A percentile compares a stretch with the other conserved stretches of the same genome.
Conservation (phyloP, 2,329 filamentous ascomycete species). For the Colletotrichum noveboracense region DNA sequence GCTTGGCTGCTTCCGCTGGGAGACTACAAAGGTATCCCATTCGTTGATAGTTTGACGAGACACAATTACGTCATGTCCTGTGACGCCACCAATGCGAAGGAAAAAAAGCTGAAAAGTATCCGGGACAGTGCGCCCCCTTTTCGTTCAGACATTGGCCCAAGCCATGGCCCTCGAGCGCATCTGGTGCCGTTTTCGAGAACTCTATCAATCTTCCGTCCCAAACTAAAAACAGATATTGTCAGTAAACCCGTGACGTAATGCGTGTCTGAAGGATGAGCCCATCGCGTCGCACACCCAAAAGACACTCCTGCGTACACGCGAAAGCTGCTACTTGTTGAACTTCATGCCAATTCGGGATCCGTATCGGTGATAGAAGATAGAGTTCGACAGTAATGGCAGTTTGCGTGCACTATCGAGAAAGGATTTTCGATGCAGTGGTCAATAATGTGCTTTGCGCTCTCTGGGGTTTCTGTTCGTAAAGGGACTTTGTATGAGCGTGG, state of each 20-base stretch:
- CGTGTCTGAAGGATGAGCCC: not conserved
- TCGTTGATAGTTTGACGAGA: not conserved
- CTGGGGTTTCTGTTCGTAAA: not conserved
- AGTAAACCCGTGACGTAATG: conserved; percentile 11
- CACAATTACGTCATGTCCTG: conserved; percentile 17
- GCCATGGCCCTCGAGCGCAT: not conserved
- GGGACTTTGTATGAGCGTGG: not conserved
- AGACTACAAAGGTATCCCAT: not conserved
- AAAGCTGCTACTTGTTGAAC: not conserved
- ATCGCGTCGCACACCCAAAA: not conserved
- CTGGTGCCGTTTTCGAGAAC: conserved; percentile 11
- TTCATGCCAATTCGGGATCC: not conserved
- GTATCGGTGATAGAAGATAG: not conserved
- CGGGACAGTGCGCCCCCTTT: conserved; percentile 7
- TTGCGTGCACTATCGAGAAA: not conserved
- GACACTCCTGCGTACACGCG: not conserved
- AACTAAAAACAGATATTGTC: conserved; percentile 1
- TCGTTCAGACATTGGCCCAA: not conserved
- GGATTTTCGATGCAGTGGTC: not conserved
- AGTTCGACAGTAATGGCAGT: not conserved
- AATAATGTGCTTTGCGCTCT: not conserved
- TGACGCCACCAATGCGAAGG: conserved; percentile 8
- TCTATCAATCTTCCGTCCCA: conserved; percentile 15
- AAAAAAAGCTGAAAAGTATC: not conserved
- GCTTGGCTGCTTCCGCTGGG: not conserved